These are phyloP conservation scores for Aspergillus nidulans DNA, from an alignment of 495 filamentous ascomycete species.

Conservation along the genomic window DNA sequence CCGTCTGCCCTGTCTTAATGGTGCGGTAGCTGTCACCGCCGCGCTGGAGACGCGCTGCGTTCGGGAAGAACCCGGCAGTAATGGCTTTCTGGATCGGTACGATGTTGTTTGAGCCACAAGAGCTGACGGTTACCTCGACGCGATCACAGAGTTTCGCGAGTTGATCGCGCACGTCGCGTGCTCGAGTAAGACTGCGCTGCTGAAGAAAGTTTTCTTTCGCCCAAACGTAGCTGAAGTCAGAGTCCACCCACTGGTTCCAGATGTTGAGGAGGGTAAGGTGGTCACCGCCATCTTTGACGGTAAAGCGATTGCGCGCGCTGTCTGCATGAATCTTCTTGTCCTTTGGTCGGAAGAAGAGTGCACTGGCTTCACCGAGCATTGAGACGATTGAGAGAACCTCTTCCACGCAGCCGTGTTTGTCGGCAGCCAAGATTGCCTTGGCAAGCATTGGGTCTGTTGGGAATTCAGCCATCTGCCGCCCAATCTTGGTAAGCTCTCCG, in stretches of 20 bases:
- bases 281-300: conserved; percentile 88
- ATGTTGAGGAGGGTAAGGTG: conserved; percentile 89
- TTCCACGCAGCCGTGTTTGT: conserved; percentile 83
- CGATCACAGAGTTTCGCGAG: conserved; percentile 91
- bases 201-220: conserved; percentile 91
- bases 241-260: conserved; percentile 96
- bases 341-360: conserved; percentile 93
- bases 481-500: conserved; percentile 86
- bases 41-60: conserved; percentile 80
- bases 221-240: conserved; percentile 86
- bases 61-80: conserved; percentile 90
- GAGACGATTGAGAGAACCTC: conserved; percentile 93
- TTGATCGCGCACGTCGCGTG: conserved; percentile 90
- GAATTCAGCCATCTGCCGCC: conserved; percentile 95
- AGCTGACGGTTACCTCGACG: conserved; percentile 74
- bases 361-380: conserved; percentile 84
- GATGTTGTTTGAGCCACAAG: conserved; percentile 64
- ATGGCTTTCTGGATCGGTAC: conserved; percentile 81
- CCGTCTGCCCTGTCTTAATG: conserved; percentile 85
- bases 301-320: conserved; percentile 87
- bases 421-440: conserved; percentile 85
- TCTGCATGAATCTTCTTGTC: conserved; percentile 97
- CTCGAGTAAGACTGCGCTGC: conserved; percentile 78
- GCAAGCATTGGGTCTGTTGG: conserved; percentile 93
- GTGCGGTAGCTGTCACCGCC: conserved; percentile 91